phyloP scores from a whole-genome alignment of 176 grass and related monocot species.

The Pharus latifolius region DNA sequence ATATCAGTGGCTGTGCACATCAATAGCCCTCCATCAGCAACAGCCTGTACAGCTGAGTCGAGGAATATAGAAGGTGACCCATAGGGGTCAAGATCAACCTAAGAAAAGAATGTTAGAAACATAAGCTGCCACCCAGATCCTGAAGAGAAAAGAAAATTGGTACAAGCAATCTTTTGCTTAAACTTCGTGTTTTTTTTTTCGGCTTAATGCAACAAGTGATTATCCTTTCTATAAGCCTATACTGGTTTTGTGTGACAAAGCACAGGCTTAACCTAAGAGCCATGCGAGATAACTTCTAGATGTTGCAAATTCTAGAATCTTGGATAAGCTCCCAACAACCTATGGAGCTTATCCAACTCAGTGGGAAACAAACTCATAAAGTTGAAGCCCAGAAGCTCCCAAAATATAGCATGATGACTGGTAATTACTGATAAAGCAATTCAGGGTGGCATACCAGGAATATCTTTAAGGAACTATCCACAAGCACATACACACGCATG shows the following conservation, averaged over 20 bases:
- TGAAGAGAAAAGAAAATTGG: conserved; percentile 1
- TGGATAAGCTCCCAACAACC: too few relatives aligned
- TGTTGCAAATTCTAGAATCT: neutral
- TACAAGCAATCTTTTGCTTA: too few relatives aligned
- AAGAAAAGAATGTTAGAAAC: neutral
- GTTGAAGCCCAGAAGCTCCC: neutral
- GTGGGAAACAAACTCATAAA: neutral
- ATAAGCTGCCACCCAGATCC: neutral
- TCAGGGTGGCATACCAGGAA: too few relatives aligned
- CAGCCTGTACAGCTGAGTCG: conserved; percentile 86
- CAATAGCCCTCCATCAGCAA: conserved; percentile 80
- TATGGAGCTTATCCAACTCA: too few relatives aligned
- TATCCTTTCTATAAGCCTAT: conserved; percentile 1
- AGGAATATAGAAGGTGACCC: conserved; percentile 89
- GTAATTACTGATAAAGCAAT: neutral
- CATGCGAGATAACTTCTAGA: neutral
- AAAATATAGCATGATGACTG: neutral
- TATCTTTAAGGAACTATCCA: too few relatives aligned
- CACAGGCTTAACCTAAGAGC: neutral
- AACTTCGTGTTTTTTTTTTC: too few relatives aligned
- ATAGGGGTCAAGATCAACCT: conserved; percentile 97
- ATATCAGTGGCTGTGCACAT: conserved; percentile 98
- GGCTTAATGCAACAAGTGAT: neutral
- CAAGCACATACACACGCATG: neutral
- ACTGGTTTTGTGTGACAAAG: neutral